A percentile compares a stretch with the other conserved stretches of the same genome.
Evolutionary conservation across 2,329 filamentous ascomycete species (phyloP).

Genomic region (Ophiostoma sp.): DNA sequence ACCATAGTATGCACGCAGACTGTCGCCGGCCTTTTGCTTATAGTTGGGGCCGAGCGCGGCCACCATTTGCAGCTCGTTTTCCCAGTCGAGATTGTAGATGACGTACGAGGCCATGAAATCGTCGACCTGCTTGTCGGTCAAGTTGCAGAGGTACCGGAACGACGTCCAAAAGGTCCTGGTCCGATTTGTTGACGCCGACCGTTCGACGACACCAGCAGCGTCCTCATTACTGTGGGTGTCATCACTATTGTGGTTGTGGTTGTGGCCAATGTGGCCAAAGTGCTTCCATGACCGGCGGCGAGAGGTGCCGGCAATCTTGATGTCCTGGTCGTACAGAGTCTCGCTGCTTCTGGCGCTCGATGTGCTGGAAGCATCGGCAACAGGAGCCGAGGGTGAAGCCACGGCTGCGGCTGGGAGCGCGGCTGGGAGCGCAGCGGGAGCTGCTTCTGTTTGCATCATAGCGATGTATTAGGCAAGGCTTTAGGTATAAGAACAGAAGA

Average conservation of each 20-base stretch:
- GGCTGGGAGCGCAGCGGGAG: neutral
- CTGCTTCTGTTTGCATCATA: conserved; percentile 2
- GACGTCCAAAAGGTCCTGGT: conserved; percentile 47
- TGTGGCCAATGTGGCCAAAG: neutral
- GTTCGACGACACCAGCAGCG: conserved; percentile 34
- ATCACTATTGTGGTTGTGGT: neutral
- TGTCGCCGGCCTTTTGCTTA: conserved; percentile 46
- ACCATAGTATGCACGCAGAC: conserved; percentile 49
- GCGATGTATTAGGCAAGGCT: neutral
- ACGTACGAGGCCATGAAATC: conserved; percentile 54
- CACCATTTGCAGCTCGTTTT: conserved; percentile 45
- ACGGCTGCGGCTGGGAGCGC: neutral
- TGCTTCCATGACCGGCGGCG: conserved; percentile 15
- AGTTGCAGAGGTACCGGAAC: conserved; percentile 46
- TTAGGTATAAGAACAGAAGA: neutral
- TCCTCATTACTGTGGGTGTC: conserved; percentile 25
- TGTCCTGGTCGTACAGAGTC: conserved; percentile 7
- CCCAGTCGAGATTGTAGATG: conserved; percentile 54
- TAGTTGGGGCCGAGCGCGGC: conserved; percentile 45
- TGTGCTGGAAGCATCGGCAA: neutral
- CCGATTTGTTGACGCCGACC: conserved; percentile 44
- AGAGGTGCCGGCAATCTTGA: neutral
- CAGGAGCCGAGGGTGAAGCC: neutral
- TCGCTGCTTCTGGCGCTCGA: conserved; percentile 12
- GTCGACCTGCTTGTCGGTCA: conserved; percentile 47